Conservation (phyloP, 2,329 filamentous ascomycete genomes). For the Ophiosphaerella herpotricha region DNA sequence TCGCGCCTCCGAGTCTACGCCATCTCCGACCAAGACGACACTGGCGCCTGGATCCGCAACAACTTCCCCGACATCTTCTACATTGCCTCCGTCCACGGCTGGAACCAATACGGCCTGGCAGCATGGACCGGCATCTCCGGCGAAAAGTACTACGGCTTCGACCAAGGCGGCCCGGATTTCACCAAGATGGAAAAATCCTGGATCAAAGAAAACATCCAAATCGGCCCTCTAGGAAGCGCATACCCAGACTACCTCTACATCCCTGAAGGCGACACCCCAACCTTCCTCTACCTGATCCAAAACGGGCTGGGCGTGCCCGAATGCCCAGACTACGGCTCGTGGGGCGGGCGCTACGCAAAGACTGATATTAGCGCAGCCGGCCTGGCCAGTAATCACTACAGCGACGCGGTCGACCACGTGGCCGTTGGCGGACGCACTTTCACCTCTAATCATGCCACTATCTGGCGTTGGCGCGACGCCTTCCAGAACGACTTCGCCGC, state of each 20-base stretch:
- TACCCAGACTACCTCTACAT: slow-evolving; percentile 56
- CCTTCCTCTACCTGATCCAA: slow-evolving; percentile 56
- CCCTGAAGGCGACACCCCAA: slow-evolving; percentile 59
- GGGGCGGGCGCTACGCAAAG: slow-evolving; percentile 55
- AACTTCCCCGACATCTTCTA: slow-evolving; percentile 61
- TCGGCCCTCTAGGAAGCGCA: slow-evolving; percentile 51
- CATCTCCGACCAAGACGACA: slow-evolving; percentile 65
- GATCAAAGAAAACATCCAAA: slow-evolving; percentile 60
- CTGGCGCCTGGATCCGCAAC: slow-evolving; percentile 60
- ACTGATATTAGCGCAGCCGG: slow-evolving; percentile 42
- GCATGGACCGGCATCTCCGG: slow-evolving; percentile 63
- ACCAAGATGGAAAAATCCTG: slow-evolving; percentile 56
- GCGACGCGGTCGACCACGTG: slow-evolving; percentile 46
- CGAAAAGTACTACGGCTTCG: slow-evolving; percentile 53
- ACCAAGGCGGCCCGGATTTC: slow-evolving; percentile 55
- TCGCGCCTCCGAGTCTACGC: slow-evolving; percentile 46
- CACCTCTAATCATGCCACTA: slow-evolving; percentile 54
- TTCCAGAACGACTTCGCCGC: slow-evolving; percentile 59
- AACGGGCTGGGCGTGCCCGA: slow-evolving; percentile 56
- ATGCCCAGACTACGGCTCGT: slow-evolving; percentile 54
- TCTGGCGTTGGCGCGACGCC: slow-evolving; percentile 60
- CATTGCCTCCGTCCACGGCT: slow-evolving; percentile 61
- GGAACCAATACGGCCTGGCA: slow-evolving; percentile 59
- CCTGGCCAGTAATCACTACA: slow-evolving; percentile 43
- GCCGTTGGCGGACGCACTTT: slow-evolving; percentile 40